Evolutionary conservation across 2,329 filamentous ascomycete genomes (phyloP).

Genomic region (Alternaria sp.): DNA sequence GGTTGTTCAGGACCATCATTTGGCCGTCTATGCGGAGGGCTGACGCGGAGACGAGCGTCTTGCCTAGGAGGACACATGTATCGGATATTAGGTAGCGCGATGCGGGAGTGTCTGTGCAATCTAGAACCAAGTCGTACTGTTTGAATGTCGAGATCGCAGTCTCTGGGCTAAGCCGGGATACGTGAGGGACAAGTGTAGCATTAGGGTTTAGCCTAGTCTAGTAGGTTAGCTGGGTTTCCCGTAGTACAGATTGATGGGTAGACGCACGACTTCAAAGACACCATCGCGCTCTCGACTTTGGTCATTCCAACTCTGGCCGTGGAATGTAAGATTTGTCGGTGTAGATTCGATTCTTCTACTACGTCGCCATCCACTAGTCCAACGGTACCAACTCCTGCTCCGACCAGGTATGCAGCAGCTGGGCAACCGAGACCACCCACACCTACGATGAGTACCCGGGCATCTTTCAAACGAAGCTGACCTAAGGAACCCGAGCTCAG

Average conservation of each 20-base stretch:
- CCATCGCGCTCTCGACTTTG: constrained; percentile 77
- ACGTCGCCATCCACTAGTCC: constrained; percentile 87
- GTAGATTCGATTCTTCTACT: constrained; percentile 89
- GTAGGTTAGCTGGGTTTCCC: constrained; percentile 11
- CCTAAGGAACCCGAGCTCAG: constrained; percentile 56
- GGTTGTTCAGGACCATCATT: constrained; percentile 85
- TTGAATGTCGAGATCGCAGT: constrained; percentile 72
- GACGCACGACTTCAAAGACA: constrained; percentile 53
- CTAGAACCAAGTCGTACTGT: constrained; percentile 82
- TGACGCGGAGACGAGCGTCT: constrained; percentile 86
- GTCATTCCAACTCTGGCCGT: constrained; percentile 72
- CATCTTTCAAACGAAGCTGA: constrained; percentile 73
- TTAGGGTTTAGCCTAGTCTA: constrained; percentile 71
- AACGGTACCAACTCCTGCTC: constrained; percentile 82
- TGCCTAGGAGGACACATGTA: constrained; percentile 77
- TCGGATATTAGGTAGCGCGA: constrained; percentile 94
- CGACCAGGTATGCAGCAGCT: constrained; percentile 89
- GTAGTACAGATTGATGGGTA: background rate
- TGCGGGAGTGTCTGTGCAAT: constrained; percentile 93
- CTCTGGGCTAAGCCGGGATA: constrained; percentile 68
- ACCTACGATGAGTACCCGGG: constrained; percentile 81
- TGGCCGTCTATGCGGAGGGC: constrained; percentile 90
- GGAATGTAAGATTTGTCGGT: constrained; percentile 86
- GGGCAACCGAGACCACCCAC: constrained; percentile 91
- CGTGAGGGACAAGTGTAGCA: constrained; percentile 68